Percentiles rank a stretch among this genome's conserved stretches.
phyloP scores from a whole-genome alignment of 169 alveolate species.

The Ophryocystis elektroscirrha region DNA sequence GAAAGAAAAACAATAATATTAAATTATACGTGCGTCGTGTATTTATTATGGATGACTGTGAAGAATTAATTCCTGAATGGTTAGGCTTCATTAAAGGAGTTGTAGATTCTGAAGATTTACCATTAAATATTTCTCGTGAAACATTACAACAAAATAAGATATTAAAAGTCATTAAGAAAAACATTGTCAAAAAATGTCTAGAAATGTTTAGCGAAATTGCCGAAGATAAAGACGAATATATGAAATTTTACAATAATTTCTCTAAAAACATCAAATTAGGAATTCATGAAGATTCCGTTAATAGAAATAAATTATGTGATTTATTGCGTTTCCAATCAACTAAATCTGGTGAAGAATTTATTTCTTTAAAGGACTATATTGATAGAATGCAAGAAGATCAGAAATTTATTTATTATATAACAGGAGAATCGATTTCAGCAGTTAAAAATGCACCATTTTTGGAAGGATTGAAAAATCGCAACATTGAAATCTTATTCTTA shows the following conservation, averaged over 20 bases:
- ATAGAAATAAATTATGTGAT: slow-evolving; percentile 80
- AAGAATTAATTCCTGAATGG: slow-evolving; percentile 97
- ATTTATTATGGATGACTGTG: slow-evolving; percentile 99
- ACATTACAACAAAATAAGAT: slow-evolving; percentile 93
- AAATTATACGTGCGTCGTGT: slow-evolving; percentile 95
- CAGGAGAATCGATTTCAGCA: slow-evolving; percentile 88
- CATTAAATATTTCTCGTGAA: slow-evolving; percentile 94
- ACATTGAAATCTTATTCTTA: slow-evolving; percentile 88
- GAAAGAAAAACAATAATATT: slow-evolving; percentile 94
- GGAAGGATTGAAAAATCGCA: slow-evolving; percentile 83
- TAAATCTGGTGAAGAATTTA: slow-evolving; percentile 91
- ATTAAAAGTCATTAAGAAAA: slow-evolving; percentile 88
- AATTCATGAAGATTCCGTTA: slow-evolving; percentile 91
- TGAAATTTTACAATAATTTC: slow-evolving; percentile 97
- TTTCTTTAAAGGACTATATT: slow-evolving; percentile 85
- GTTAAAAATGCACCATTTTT: slow-evolving; percentile 93
- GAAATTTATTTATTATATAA: slow-evolving; percentile 92
- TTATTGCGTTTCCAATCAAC: slow-evolving; percentile 86
- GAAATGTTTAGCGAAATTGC: slow-evolving; percentile 87
- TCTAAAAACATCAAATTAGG: slow-evolving; percentile 94
- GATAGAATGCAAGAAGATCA: slow-evolving; percentile 96
- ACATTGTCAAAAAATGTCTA: slow-evolving; percentile 90
- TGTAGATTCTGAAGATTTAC: slow-evolving; percentile 96
- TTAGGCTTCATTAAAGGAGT: slow-evolving; percentile 94
- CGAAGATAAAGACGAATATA: slow-evolving; percentile 95